Percentiles rank a stretch among this genome's conserved stretches.
phyloP scores from a whole-genome alignment of 192 early-diverging fungal species.

The Umbelopsis vinacea region DNA sequence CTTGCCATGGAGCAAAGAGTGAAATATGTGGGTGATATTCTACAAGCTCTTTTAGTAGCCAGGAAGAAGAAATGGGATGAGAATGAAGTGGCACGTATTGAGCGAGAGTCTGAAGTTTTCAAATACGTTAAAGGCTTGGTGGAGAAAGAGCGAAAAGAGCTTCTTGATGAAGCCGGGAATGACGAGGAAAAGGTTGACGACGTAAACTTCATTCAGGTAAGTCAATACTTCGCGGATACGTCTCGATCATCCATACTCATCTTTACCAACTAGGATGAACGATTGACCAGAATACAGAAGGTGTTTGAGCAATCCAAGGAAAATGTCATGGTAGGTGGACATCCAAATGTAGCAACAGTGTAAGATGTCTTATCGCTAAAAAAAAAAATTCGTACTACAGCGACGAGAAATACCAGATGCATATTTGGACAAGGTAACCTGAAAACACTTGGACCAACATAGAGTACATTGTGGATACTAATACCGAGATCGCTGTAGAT shows the following conservation, averaged over 20 bases:
- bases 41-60: constrained; percentile 60
- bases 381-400: neutral
- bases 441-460: neutral
- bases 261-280: constrained; percentile 40
- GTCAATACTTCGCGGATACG: neutral
- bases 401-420: constrained; percentile 43
- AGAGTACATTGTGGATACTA: neutral
- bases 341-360: neutral
- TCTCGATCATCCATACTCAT: neutral
- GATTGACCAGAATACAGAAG: constrained; percentile 37
- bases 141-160: constrained; percentile 57
- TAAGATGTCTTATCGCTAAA: no score
- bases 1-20: constrained; percentile 61
- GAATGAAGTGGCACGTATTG: constrained; percentile 55
- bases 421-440: constrained; percentile 36
- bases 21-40: constrained; percentile 66
- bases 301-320: constrained; percentile 61
- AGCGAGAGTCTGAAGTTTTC: constrained; percentile 62
- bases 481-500: constrained; percentile 53
- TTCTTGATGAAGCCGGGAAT: constrained; percentile 21
- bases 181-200: constrained; percentile 35
- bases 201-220: constrained; percentile 34
- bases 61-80: constrained; percentile 75
- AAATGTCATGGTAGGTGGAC: constrained; percentile 33
- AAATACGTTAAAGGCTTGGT: constrained; percentile 67